Conservation (phyloP, 2,329 filamentous ascomycete species). For the Blastomyces silverae region DNA sequence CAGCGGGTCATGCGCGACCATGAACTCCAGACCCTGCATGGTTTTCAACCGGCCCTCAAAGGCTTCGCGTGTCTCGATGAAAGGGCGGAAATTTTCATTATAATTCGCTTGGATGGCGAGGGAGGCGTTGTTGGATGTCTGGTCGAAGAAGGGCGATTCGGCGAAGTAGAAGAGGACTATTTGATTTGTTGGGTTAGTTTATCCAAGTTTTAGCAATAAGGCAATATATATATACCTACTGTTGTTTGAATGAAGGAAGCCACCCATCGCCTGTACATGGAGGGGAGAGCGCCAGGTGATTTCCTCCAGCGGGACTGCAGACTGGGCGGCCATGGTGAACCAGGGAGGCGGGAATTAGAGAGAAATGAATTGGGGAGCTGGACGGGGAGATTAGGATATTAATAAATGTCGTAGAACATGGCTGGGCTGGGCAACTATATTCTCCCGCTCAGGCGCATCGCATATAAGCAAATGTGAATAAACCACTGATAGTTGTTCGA, state of each 20-base stretch:
- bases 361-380: neutral
- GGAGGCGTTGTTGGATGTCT: constrained; percentile 54
- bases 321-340: constrained; percentile 29
- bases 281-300: constrained; percentile 43
- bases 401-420: neutral
- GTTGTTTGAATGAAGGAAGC: constrained; percentile 42
- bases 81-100: constrained; percentile 45
- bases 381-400: neutral
- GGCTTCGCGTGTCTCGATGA: constrained; percentile 49
- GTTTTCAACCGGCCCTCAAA: constrained; percentile 51
- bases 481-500: no score
- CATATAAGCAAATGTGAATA: no score
- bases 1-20: constrained; percentile 53
- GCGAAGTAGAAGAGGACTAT: constrained; percentile 57
- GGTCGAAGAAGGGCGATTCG: constrained; percentile 58
- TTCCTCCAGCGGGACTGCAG: constrained; percentile 39
- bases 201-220: neutral
- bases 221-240: constrained; percentile 26
- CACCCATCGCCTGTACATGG: constrained; percentile 43
- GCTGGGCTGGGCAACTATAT: neutral
- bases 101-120: constrained; percentile 47
- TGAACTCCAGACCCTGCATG: constrained; percentile 54
- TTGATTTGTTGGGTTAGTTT: neutral
- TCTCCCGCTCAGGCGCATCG: neutral
- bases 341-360: neutral